Base-by-base conservation (phyloP, 2,329 filamentous ascomycete species). In the Claviceps sorghi region DNA sequence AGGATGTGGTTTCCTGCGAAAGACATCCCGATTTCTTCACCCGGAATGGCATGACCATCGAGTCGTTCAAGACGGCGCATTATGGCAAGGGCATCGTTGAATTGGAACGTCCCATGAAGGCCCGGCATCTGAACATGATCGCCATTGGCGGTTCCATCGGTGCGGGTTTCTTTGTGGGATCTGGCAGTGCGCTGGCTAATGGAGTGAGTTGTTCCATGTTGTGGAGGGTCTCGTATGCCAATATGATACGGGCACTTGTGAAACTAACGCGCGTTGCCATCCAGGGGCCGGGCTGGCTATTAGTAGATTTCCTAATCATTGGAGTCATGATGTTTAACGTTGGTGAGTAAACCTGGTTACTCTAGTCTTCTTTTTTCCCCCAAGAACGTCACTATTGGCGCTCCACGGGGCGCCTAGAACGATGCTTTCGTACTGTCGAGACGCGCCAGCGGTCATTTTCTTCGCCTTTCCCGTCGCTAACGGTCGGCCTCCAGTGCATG, bases 91-190 rank as follows among this genome's bases (percentile, higher is more conserved):
- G 64, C 40, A 26, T 65, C 30, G 59, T 64, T 45, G 66, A 71
- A 56, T 63, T 72, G 10, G 67, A 72, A 53, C 64, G 67, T 48
- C 61, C 65, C 56, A 75, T 80, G 68, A 73, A 74, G 67, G 66
- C 67, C 42, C 73, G 77, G 58, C 77, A 79, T 64, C 65, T 80
- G 59, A 74, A 79, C 64, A 78, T 79, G 76, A 78, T 78, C 63
- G 74, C 75, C 58, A 77, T 79, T 52, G 75, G 53, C 22, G 53
- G 53, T n/a, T 54, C 53, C 26, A 81, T 81, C 46, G 78, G 78
- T 61, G 77, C 78, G 55, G 78, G 78, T 65, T 79, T 81, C 70
- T 81, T 80, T 64, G 78, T 81, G 56, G 77, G 78, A 59, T 77
- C 75, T 11, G 77, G 77, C 54, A 62, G 67, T 56, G 75, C 75